Evolutionary conservation across 2,329 filamentous ascomycete genomes (phyloP), one percentile per base, ranked within the genome.

Genomic region (Calonectria pseudoreteaudii): DNA sequence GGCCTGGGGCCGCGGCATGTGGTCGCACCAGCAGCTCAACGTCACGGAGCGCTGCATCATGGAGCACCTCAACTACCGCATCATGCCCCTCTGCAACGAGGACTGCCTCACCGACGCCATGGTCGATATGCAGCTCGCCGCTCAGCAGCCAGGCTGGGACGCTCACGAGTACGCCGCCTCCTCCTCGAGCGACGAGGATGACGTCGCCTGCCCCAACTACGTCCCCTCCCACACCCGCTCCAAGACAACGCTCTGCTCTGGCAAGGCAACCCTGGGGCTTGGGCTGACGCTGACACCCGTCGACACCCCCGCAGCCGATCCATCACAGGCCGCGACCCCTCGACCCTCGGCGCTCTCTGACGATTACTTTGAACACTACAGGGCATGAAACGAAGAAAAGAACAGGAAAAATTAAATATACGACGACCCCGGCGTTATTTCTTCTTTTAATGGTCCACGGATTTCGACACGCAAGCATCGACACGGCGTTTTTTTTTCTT

Each of bases 61-160:
- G 87, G 90, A 92, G 84, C 91, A 88, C 81, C 86, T 94, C 60
- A 87, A 88, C 75, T 93, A 92, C 83, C 88, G 91, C 70, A 90
- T 94, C 80, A 83, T 93, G 82, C 90, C 91, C 9, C 85, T 93
- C 13, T 91, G 88, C 82, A 86, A 91, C 64, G 86, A 88, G 2
- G 86, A 87, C 44, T 87, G 90, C 74, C 88, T 93, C 74, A 85
- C 87, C 47, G 89, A 91, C 75, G 91, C 91, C 14, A 86, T 91
- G 81, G 87, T 89, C 70, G 91, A 93, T 79, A 93, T 93, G 90
- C 88, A 90, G 81, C 88, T 91, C 60, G 91, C 91, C 9, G 90
- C 77, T 10, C 80, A 80, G 23, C 81, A 85, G 50, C 75, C 77
- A 38, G 77, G 79, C 47, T 80, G 79, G 77, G 75, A 80, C 14